Percentiles rank a stretch among this genome's conserved stretches.
Conservation (phyloP, 208 protist genomes). For the Trypanosoma mega region DNA sequence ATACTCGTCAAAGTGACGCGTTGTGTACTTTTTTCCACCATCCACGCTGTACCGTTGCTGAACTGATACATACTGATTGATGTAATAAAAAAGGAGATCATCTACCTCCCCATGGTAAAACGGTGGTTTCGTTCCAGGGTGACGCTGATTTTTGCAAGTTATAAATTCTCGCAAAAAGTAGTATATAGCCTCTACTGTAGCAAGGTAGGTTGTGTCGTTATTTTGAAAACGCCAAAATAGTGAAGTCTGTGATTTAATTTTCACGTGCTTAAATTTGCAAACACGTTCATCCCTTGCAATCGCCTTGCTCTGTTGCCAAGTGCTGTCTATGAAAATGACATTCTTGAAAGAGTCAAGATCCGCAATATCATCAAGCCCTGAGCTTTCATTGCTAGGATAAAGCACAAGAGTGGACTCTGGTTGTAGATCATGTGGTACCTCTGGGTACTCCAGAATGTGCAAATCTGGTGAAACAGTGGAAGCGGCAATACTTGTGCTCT, state of each 20-base stretch:
- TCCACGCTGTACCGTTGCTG: slow-evolving; percentile 79
- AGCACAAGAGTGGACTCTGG: slow-evolving; percentile 77
- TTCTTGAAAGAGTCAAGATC: slow-evolving; percentile 77
- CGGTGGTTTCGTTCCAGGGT: background rate
- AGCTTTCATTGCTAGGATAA: slow-evolving; percentile 80
- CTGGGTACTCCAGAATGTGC: slow-evolving; percentile 78
- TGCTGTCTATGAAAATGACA: slow-evolving; percentile 94
- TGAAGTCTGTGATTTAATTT: slow-evolving; percentile 80
- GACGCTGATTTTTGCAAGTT: slow-evolving; percentile 44
- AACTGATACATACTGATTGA: slow-evolving; percentile 93
- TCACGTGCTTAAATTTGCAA: slow-evolving; percentile 70
- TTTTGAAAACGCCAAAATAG: slow-evolving; percentile 95
- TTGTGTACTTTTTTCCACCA: slow-evolving; percentile 59
- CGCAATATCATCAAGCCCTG: slow-evolving; percentile 61
- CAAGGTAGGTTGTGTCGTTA: slow-evolving; percentile 88
- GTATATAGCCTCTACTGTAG: slow-evolving; percentile 96
- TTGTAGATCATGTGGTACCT: slow-evolving; percentile 59
- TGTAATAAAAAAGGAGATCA: slow-evolving; percentile 95
- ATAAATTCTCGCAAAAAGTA: slow-evolving; percentile 92
- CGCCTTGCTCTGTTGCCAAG: slow-evolving; percentile 92
- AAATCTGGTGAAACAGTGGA: slow-evolving; percentile 85
- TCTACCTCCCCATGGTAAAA: slow-evolving; percentile 92
- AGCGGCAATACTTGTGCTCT: slow-evolving; percentile 93
- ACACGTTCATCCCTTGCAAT: slow-evolving; percentile 83
- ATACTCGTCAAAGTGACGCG: slow-evolving; percentile 85